Percentiles rank a stretch among this genome's conserved stretches.
Conservation (phyloP, 768 basidiomycete species). For the Pisolithus sp. region DNA sequence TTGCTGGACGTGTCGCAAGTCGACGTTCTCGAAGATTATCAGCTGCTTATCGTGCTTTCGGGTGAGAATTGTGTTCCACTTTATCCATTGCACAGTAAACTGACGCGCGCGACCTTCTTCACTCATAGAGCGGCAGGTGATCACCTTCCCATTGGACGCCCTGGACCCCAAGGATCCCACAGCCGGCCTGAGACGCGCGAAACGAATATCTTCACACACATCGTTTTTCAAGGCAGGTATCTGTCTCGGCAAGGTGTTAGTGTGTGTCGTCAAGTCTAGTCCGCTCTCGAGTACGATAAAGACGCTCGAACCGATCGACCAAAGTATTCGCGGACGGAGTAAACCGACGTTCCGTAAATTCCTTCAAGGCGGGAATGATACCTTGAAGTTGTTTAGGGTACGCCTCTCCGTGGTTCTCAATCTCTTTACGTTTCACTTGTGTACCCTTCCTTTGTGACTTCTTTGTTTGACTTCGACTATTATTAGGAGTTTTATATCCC, state of each 20-base stretch:
- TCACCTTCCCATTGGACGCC: conserved; percentile 92
- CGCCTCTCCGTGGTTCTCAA: conserved; percentile 7
- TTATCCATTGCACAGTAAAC: neutral
- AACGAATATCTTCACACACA: conserved; percentile 92
- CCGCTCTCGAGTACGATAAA: conserved; percentile 97
- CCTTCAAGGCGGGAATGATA: conserved; percentile 91
- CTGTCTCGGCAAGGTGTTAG: conserved; percentile 84
- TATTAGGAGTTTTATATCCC: conserved; percentile 96
- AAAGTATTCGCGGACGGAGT: conserved; percentile 65
- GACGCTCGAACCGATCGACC: conserved; percentile 93
- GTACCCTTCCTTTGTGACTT: neutral
- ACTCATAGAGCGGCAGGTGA: conserved; percentile 84
- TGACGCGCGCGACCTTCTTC: neutral
- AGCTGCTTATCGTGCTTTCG: conserved; percentile 96
- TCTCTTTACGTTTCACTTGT: neutral
- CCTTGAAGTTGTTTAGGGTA: conserved; percentile 86
- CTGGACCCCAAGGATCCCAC: conserved; percentile 86
- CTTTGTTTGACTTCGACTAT: neutral
- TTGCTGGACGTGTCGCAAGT: conserved; percentile 89
- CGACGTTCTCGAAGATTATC: conserved; percentile 93
- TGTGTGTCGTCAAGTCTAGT: conserved; percentile 95
- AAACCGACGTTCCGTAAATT: conserved; percentile 95
- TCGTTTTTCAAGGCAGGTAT: conserved; percentile 97
- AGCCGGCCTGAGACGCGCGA: conserved; percentile 87
- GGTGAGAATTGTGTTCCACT: conserved; percentile 35